These are phyloP conservation scores for Cafeteria roenbergensis DNA, from an alignment of 108 stramenopile species.

Conservation along the genomic window DNA sequence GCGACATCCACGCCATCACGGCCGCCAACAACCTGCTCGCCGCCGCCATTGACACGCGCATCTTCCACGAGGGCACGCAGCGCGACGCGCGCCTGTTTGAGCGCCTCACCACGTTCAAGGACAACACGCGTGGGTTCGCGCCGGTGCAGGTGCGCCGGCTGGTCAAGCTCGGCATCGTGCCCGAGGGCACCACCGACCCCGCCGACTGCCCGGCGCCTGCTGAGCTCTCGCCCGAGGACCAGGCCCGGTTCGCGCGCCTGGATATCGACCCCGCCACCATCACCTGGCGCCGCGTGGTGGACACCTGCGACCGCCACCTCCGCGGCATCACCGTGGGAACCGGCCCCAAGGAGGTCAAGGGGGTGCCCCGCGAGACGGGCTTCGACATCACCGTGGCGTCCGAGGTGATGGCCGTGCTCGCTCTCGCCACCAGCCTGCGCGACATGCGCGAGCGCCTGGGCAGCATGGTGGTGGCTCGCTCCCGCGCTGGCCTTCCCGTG, in stretches of 20 bases:
- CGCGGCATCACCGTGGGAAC: slow-evolving; percentile 61
- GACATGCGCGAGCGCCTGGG: slow-evolving; percentile 84
- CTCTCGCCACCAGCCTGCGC: slow-evolving; percentile 64
- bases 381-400: slow-evolving; percentile 94
- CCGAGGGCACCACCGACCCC: slow-evolving; percentile 55
- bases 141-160: slow-evolving; percentile 62
- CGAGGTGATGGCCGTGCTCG: slow-evolving; percentile 94
- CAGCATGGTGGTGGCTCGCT: slow-evolving; percentile 77
- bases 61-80: slow-evolving; percentile 85
- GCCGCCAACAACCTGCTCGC: slow-evolving; percentile 86
- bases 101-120: slow-evolving; percentile 49
- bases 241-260: slow-evolving; percentile 62
- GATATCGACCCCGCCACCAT: slow-evolving; percentile 82
- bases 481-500: slow-evolving; percentile 48
- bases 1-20: slow-evolving; percentile 83
- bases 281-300: slow-evolving; percentile 91
- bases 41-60: slow-evolving; percentile 87
- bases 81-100: slow-evolving; percentile 71
- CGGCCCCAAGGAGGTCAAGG: slow-evolving; percentile 65
- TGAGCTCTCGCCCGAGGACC: slow-evolving; percentile 71
- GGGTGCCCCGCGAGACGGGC: slow-evolving; percentile 60
- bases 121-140: slow-evolving; percentile 37
- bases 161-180: slow-evolving; percentile 74
- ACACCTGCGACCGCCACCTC: slow-evolving; percentile 90
- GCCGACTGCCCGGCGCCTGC: too few species aligned